phyloP scores from a whole-genome alignment of 2,329 filamentous ascomycete genomes.

The Colletotrichum spinosum region DNA sequence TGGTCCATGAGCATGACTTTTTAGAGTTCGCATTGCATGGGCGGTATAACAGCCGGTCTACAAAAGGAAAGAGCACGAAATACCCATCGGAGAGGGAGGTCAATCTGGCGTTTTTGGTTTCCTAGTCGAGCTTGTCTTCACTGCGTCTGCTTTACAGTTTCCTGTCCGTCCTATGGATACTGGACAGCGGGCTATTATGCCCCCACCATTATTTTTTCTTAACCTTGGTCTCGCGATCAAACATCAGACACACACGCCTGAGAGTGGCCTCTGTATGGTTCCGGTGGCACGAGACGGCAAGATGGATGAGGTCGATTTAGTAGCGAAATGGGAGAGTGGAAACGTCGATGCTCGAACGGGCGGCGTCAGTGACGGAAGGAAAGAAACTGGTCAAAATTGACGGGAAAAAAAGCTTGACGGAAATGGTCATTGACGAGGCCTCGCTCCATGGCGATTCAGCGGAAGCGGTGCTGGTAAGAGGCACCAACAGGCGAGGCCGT shows the following conservation, averaged over 20 bases:
- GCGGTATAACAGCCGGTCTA: slow-evolving; percentile 17
- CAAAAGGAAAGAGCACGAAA: slow-evolving; percentile 18
- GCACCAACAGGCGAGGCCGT: neutral
- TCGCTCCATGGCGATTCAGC: neutral
- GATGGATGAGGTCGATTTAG: too few relatives aligned
- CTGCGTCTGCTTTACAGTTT: neutral
- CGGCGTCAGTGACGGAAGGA: too few relatives aligned
- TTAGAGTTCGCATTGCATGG: slow-evolving; percentile 36
- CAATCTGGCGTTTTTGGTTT: slow-evolving; percentile 20
- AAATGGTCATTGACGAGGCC: neutral
- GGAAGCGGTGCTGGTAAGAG: neutral
- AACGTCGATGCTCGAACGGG: too few relatives aligned
- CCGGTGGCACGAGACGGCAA: too few relatives aligned
- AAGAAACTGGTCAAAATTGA: neutral
- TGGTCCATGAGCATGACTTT: slow-evolving; percentile 37
- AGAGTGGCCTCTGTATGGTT: too few relatives aligned
- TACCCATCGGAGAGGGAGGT: slow-evolving; percentile 26
- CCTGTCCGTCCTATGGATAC: neutral
- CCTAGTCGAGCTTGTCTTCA: neutral
- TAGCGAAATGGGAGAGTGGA: too few relatives aligned
- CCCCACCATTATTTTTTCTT: too few relatives aligned
- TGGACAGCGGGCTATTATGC: slow-evolving; percentile 3
- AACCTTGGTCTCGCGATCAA: too few relatives aligned
- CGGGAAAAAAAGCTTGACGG: neutral
- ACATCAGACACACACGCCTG: too few relatives aligned